Evolutionary conservation across 768 basidiomycete species (phyloP), one percentile per base, ranked within the genome.

Genomic region (Psilocybe cyanescens): DNA sequence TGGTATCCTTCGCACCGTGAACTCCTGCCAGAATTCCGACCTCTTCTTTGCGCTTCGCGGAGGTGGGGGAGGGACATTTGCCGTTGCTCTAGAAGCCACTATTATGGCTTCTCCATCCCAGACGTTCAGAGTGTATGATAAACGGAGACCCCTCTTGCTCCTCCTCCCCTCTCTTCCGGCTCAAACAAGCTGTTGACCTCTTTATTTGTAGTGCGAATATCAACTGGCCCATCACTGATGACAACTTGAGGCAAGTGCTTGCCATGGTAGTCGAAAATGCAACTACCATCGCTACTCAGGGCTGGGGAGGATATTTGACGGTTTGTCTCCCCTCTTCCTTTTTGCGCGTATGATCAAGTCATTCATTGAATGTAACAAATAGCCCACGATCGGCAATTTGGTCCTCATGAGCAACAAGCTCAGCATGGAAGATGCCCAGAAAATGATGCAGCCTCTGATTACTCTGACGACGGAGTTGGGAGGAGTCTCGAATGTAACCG

Each of bases 41-140:
- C 75, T 86, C 0, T 86, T 84, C 72, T 86, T 77, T 58, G 85
- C 84, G n/a, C 76, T 86, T 31, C 76, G 79, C 39, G 79, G 80
- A 49, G 80, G 80, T 52, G 81, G 81, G n/a, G 81, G 81, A 17
- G 79, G 80, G 0, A 82, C 81, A 8, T 82, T 80, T 53, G 81
- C 78, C 28, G 76, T 81, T 49, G 80, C 81, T 9, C 70, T 79
- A 8, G 75, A 72, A 59, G 68, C 66, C 5, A 66, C 70, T 9
- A 71, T 79, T 59, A 71, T 79, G 45, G 79, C 77, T 3, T 77
- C 76, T 1, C 78, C 79, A 14, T 70, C 64, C 0, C 78, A 65
- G 24, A 46, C 65, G 7, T 69, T 57, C 24, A 52, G 57, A 29
- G 55, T 66, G 68, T 67, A 50, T 41, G 57, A 24, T 24, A 24